These are phyloP conservation scores for Euphorbia peplus DNA, from an alignment of 345 rosid species.

Conservation along the genomic window DNA sequence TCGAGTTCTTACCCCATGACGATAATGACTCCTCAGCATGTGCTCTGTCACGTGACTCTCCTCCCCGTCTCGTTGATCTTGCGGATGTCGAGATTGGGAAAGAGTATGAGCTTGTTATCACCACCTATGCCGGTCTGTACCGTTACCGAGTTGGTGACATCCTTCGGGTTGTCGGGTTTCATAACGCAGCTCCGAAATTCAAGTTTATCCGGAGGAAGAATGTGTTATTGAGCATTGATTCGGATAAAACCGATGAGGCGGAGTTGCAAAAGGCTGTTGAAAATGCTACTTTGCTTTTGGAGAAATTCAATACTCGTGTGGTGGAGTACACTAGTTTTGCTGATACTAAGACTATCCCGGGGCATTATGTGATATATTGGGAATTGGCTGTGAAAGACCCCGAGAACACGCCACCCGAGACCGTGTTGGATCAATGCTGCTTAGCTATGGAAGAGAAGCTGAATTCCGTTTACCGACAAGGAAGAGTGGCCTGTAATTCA, in stretches of 20 bases:
- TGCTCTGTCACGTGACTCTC: slow-evolving; percentile 29
- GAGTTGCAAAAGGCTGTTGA: slow-evolving; percentile 80
- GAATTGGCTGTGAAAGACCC: slow-evolving; percentile 59
- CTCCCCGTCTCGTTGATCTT: slow-evolving; percentile 55
- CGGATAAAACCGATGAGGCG: slow-evolving; percentile 92
- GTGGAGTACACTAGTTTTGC: slow-evolving; percentile 95
- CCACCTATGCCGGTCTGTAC: slow-evolving; percentile 78
- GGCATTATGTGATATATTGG: slow-evolving; percentile 92
- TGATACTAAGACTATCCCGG: slow-evolving; percentile 70
- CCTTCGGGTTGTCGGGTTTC: slow-evolving; percentile 85
- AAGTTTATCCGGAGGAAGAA: slow-evolving; percentile 81
- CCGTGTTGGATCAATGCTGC: slow-evolving; percentile 57
- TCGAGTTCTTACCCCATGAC: slow-evolving; percentile 77
- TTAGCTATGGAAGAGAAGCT: slow-evolving; percentile 83
- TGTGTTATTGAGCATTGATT: slow-evolving; percentile 79
- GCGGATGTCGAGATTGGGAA: slow-evolving; percentile 77
- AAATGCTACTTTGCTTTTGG: slow-evolving; percentile 52
- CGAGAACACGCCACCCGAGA: slow-evolving; percentile 39
- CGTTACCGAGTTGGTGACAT: slow-evolving; percentile 94
- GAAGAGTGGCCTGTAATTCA: slow-evolving; percentile 78
- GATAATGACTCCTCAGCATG: slow-evolving; percentile 37
- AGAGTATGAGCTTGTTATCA: slow-evolving; percentile 86
- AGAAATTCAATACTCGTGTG: slow-evolving; percentile 54
- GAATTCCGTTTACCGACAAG: slow-evolving; percentile 86
- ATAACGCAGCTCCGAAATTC: slow-evolving; percentile 90